These are phyloP conservation scores for Plantago lanceolata DNA, from an alignment of 305 asterid species.

Conservation along the genomic window DNA sequence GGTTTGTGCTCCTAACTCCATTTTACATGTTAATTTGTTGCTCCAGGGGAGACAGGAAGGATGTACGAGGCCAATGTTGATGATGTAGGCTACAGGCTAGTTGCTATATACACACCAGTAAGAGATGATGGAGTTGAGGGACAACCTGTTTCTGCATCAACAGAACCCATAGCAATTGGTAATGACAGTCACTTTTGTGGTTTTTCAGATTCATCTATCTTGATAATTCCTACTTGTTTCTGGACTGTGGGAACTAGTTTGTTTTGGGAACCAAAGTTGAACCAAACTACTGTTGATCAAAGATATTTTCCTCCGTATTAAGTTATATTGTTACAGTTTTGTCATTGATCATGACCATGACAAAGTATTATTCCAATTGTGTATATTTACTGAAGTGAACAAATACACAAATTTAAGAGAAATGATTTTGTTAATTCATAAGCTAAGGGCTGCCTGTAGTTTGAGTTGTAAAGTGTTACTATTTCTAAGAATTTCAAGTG, in stretches of 20 bases:
- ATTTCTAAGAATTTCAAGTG: not conserved
- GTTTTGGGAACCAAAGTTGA: not conserved
- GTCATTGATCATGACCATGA: not conserved
- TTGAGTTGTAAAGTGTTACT: too few species aligned
- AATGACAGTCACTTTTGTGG: constrained; percentile 23
- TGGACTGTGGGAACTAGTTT: not conserved
- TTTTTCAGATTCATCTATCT: not conserved
- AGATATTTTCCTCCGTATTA: not conserved
- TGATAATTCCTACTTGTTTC: not conserved
- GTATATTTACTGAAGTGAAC: not conserved
- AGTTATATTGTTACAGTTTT: too few species aligned
- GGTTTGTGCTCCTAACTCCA: not conserved
- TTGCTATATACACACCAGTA: constrained; percentile 84
- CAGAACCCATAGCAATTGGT: constrained; percentile 94
- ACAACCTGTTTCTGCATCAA: constrained; percentile 87
- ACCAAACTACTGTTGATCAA: not conserved
- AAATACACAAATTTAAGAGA: not conserved
- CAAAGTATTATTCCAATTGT: too few species aligned
- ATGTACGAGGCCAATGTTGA: constrained; percentile 99
- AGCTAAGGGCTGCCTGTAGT: too few species aligned
- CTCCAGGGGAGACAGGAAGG: constrained; percentile 96
- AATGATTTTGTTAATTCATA: not conserved
- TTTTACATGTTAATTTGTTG: constrained; percentile 11
- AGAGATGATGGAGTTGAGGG: constrained; percentile 98
- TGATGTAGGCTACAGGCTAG: constrained; percentile 95